A percentile compares a stretch with the other conserved stretches of the same genome.
phyloP scores from a whole-genome alignment of 2,329 filamentous ascomycete species.

The Colletotrichum cuscutae region DNA sequence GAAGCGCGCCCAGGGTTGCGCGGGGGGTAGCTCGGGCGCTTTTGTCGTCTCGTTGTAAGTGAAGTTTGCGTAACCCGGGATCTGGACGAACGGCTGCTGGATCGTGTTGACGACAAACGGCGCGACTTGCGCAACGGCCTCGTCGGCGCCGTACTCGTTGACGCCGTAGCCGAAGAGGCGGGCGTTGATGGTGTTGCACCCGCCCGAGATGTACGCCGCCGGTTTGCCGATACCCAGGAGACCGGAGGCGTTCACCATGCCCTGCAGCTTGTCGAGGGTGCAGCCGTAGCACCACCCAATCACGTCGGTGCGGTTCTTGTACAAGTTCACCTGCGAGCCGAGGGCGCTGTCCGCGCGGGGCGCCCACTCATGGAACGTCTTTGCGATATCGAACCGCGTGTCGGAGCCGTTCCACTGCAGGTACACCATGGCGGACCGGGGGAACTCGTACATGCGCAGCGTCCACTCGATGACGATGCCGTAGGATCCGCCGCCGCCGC shows the following conservation, averaged over 20 bases:
- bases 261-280: neutral
- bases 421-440: constrained; percentile 33
- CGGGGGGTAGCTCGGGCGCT: neutral
- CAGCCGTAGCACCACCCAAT: neutral
- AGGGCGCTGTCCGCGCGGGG: constrained; percentile 19
- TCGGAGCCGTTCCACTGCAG: constrained; percentile 29
- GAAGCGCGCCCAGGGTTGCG: neutral
- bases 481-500: constrained; percentile 43
- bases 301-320: neutral
- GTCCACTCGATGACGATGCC: constrained; percentile 43
- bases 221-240: constrained; percentile 24
- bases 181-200: constrained; percentile 33
- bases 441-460: constrained; percentile 25
- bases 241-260: neutral
- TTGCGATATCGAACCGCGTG: constrained; percentile 15
- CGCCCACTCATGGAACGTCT: constrained; percentile 33
- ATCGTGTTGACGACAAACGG: neutral
- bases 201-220: constrained; percentile 19
- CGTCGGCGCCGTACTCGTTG: constrained; percentile 24
- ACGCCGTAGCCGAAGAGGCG: constrained; percentile 28
- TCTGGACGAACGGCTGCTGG: neutral
- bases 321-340: neutral
- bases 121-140: neutral
- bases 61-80: neutral
- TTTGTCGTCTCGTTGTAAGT: neutral